Evolutionary conservation across 306 rosid genomes (phyloP).

Genomic region (Medicago arabica): DNA sequence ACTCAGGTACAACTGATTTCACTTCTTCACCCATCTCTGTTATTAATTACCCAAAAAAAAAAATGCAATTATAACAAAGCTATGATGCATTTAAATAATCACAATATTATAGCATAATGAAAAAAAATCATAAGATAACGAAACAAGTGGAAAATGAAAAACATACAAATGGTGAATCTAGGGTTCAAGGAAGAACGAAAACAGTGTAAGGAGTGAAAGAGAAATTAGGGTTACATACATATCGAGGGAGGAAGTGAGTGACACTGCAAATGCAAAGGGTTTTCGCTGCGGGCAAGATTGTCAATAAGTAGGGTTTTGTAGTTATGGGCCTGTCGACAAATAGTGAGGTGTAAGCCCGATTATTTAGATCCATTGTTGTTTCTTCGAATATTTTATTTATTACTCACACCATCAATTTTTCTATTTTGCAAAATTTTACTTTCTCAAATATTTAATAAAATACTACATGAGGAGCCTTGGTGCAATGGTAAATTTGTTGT

Average conservation of each 20-base stretch:
- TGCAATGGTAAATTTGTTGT: too few species aligned
- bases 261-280: background rate
- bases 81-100: background rate
- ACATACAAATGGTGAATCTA: too few species aligned
- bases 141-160: background rate
- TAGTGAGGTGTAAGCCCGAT: background rate
- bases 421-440: too few species aligned
- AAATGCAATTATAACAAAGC: background rate
- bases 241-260: background rate
- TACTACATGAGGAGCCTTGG: too few species aligned
- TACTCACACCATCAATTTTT: too few species aligned
- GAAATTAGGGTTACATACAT: conserved; percentile 17
- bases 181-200: too few species aligned
- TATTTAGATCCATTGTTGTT: too few species aligned
- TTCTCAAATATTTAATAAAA: too few species aligned
- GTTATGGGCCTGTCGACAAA: background rate
- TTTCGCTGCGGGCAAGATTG: background rate
- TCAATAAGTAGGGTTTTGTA: background rate
- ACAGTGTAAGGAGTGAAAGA: background rate
- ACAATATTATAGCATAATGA: too few species aligned
- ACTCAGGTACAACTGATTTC: conserved; percentile 70
- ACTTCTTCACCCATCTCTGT: conserved; percentile 71
- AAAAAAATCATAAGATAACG: too few species aligned
- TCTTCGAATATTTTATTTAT: too few species aligned
- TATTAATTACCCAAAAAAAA: too few species aligned